Base-by-base conservation (phyloP, 148 eudicot species). In the Vaccinium darrowii region DNA sequence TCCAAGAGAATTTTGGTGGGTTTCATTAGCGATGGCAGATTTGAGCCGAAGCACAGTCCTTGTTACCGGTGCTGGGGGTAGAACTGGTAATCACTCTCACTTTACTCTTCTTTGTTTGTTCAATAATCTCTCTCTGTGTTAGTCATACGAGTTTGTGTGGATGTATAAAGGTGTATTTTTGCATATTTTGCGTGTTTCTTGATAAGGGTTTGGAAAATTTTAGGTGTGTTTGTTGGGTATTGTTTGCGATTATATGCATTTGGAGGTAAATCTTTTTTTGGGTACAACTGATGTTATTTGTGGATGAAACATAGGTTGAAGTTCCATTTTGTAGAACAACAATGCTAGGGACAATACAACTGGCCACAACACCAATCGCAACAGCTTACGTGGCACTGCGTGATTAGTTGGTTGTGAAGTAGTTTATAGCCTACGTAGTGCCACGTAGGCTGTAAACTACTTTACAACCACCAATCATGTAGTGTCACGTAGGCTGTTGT, bases 41-140 rank as follows among this genome's bases (percentile, higher is more conserved):
- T 88, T 72, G 36, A 89, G 13, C 87, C 90, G 86, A 77, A 89
- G 86, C 79, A 93, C 92, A 54, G 95, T 94, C 49, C 98, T 95
- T 76, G 92, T 95, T 74, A 94, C 97, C 23, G 97, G 95, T 19
- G 98, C 98, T 56, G 94, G 91, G 82, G 98, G 98, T 63, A 88
- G 97, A 88, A 94, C 95, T 73, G 97, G 98, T 95, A 88, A 30
- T 39, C 21, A 16, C 10, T 15, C 62, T 7, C 4, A 12, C 19
- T 11, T 8, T 16, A 52, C n/a, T 33, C 71, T 65, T 19, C 36
- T 8, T 76, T 57, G 5, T 11, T 49, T 2, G 9, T 57, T 57
- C 8, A 52, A 78, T 52, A 15, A 14, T 60, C 50, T 47, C 11
- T 23, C 19, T 23, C 15, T 23, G 5, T 30, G 49, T 76, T 49